Base-by-base conservation (phyloP, 1,284 basidiomycete genomes). In the Irpex lacteus region DNA sequence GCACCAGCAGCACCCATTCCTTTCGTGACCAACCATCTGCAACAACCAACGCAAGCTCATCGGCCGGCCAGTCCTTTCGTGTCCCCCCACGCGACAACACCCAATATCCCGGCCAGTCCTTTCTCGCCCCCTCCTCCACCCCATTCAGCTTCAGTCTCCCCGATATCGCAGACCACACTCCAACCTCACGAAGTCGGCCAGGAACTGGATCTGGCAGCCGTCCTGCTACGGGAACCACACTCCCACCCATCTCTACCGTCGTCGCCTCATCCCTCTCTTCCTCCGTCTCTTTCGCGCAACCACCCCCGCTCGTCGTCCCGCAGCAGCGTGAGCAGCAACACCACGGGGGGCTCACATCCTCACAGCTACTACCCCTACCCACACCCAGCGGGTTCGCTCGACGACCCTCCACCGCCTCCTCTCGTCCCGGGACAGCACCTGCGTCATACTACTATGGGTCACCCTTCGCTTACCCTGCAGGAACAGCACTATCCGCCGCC, bases 161-260 rank as follows among this genome's bases (percentile, higher is more conserved):
- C 82, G 74, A 67, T 75, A 71, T 72, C 78, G 72, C 77, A 69
- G 66, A 68, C 67, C 57, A 63, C 65, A 15, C 65, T 56, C 21
- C 54, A 65, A 55, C 56, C 34, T 6, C 66, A 54, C 69, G 76
- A 75, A 70, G 74, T 75, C 78, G 81, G 70, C 77, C 81, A 73
- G 77, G 80, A 77, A 79, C 81, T 73, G 54, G 54, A 56, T 76
- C 77, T 74, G 68, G 70, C 74, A 81, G 76, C 80, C 81, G 78
- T 73, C 79, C 76, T 81, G 77, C 76, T 69, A 74, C 81, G 75
- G 74, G 79, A 74, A 81, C 79, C 80, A 79, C 84, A 63, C 87
- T 90, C 81, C 89, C 89, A 66, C 88, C 89, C 58, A 85, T 90
- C 83, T 73, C 85, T 79, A 80, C 86, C 77, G 83, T 90, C 85